Percentiles rank a stretch among this genome's conserved stretches.
Conservation (phyloP, 805 yeast genomes). For the Myxozyma lipomycoides region DNA sequence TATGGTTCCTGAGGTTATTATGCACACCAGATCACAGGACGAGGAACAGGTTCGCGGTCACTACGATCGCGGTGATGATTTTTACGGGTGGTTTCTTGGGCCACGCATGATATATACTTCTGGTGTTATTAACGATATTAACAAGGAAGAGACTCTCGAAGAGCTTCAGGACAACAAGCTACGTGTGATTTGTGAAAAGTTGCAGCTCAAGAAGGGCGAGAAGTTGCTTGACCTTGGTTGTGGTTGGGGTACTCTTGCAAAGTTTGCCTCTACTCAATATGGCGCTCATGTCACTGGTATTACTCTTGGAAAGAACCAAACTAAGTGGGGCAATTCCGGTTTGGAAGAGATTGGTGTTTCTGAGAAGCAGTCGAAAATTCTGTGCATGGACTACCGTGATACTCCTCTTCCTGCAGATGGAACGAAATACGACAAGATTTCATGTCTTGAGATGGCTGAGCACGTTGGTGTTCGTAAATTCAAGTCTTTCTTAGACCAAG, state of each 20-base stretch:
- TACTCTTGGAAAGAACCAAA: constrained; percentile 86
- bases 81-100: constrained; percentile 89
- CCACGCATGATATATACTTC: constrained; percentile 93
- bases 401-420: constrained; percentile 65
- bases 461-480: constrained; percentile 91
- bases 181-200: constrained; percentile 81
- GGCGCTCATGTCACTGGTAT: constrained; percentile 87
- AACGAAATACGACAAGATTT: constrained; percentile 69
- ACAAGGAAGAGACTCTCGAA: constrained; percentile 62
- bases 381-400: constrained; percentile 86
- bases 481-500: constrained; percentile 69
- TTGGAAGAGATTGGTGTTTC: constrained; percentile 65
- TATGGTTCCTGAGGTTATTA: constrained; percentile 85
- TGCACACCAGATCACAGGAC: constrained; percentile 86
- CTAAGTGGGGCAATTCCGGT: constrained; percentile 78
- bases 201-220: constrained; percentile 69
- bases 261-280: constrained; percentile 73
- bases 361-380: constrained; percentile 64
- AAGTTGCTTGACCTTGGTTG: constrained; percentile 80
- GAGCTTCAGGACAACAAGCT: constrained; percentile 83
- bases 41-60: constrained; percentile 96
- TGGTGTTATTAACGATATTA: constrained; percentile 72
- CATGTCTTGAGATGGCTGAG: constrained; percentile 93
- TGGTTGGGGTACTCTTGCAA: constrained; percentile 94
- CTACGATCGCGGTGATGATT: constrained; percentile 94